Evolutionary conservation across 2,329 filamentous ascomycete genomes (phyloP), one percentile per base, ranked within the genome.

Genomic region (Cladosporium velox): DNA sequence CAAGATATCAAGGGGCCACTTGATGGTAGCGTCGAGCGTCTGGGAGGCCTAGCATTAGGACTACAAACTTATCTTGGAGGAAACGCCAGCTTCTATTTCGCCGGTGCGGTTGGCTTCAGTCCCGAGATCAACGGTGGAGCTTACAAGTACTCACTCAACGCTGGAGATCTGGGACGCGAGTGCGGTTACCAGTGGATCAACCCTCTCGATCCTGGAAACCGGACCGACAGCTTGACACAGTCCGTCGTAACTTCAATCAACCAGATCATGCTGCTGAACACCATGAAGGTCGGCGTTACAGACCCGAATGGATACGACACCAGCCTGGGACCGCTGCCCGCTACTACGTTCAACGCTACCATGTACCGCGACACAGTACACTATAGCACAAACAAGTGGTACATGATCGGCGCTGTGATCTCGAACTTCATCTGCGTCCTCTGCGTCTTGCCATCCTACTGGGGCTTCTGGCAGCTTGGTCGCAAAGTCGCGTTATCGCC

Each of bases 391-490:
- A 66, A 75, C 32, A 71, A 38, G 21, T 64, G 30, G n/a, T 64
- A 64, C 49, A 72, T 77, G 61, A 73, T 63, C 32, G 75, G 72
- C 57, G 76, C 76, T 2, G 68, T 77, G 4, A 72, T 70, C 24
- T 72, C 72, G 14, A 75, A 72, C 12, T 57, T 78, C 38, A 55
- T 74, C 57, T 77, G 74, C n/a, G 67, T 78, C 3, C 32, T 76
- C 35, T 71, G 72, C 66, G 74, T 78, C 0, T 67, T 76, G 1
- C 74, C 76, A n/a, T 72, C 73, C 0, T 78, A 75, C 70, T 77
- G 70, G 70, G 74, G 75, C 18, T 78, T 74, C 71, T 78, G 76
- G 77, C 68, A 77, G 38, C 73, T 78, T 0, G 76, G 76, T 1
- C 74, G 77, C 59, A 73, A 75, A 47, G 75, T 77, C 10, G 75